phyloP scores from a whole-genome alignment of 108 stramenopile genomes.

The Seminavis robusta region DNA sequence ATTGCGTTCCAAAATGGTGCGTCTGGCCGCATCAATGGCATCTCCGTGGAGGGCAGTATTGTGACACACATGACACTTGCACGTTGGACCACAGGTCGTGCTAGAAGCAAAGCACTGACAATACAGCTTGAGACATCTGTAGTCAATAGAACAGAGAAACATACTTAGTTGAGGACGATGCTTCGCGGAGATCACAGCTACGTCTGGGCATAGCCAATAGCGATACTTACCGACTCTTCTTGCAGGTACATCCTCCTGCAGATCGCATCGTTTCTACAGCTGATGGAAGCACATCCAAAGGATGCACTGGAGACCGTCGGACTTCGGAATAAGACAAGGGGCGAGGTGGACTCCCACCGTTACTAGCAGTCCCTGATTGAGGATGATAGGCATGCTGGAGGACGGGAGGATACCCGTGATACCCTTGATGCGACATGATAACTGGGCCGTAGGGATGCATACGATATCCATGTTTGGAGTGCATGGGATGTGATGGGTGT shows the following conservation, averaged over 20 bases:
- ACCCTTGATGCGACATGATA: too few relatives aligned
- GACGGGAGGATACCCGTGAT: too few relatives aligned
- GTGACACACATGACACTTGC: conserved; percentile 65
- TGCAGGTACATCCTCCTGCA: conserved; percentile 30
- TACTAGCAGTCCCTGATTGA: too few relatives aligned
- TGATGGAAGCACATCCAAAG: too few relatives aligned
- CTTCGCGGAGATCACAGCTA: neutral
- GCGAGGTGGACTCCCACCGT: too few relatives aligned
- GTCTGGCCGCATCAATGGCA: conserved; percentile 45
- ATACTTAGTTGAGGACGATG: neutral
- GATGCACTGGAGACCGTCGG: too few relatives aligned
- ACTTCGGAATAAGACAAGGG: too few relatives aligned
- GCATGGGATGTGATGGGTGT: too few relatives aligned
- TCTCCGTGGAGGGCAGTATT: conserved; percentile 57
- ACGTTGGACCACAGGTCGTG: conserved; percentile 57
- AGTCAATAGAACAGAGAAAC: neutral
- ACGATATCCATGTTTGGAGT: too few relatives aligned
- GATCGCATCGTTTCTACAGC: too few relatives aligned
- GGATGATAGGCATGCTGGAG: too few relatives aligned
- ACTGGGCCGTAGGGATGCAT: too few relatives aligned
- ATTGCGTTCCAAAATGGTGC: conserved; percentile 62
- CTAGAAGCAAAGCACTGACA: conserved; percentile 85
- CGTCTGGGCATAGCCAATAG: neutral
- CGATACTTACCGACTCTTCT: conserved; percentile 27
- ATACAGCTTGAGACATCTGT: conserved; percentile 81